Evolutionary conservation across 345 rosid species (phyloP).

Genomic region (Moricandia arvensis): DNA sequence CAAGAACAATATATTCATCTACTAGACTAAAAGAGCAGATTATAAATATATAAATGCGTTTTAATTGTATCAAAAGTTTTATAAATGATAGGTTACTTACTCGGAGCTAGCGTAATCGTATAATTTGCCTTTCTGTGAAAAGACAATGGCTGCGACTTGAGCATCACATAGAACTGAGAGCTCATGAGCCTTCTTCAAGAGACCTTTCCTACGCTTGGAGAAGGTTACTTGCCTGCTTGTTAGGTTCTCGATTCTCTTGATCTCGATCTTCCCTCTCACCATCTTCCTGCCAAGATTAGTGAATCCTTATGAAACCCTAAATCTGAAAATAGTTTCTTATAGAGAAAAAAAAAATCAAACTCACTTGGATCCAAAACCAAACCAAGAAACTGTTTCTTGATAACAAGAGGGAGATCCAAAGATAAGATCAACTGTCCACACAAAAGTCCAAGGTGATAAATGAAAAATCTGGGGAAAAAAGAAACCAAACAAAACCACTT

Average conservation of each 20-base stretch:
- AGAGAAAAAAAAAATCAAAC: background rate
- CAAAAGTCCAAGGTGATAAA: background rate
- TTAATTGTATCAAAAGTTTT: background rate
- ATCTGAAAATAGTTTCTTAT: background rate
- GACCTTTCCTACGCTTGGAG: conserved; percentile 53
- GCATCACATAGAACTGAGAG: conserved; percentile 43
- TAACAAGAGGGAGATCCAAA: background rate
- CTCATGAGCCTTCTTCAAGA: conserved; percentile 59
- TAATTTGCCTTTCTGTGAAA: conserved; percentile 49
- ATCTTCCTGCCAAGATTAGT: conserved; percentile 15
- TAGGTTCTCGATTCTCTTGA: conserved; percentile 50
- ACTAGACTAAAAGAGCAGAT: background rate
- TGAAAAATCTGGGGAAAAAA: background rate
- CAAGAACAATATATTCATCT: background rate
- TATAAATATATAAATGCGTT: background rate
- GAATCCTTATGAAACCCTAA: conserved; percentile 11
- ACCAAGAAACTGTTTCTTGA: background rate
- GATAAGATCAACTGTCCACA: background rate
- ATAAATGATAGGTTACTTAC: conserved; percentile 33
- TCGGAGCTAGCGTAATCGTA: conserved; percentile 49
- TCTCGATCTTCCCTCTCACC: conserved; percentile 54
- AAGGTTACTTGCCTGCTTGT: conserved; percentile 58
- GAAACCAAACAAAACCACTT: background rate
- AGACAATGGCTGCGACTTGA: conserved; percentile 49
- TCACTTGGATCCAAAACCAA: conserved; percentile 12